Base-by-base conservation (phyloP, 768 basidiomycete species). In the Panaeolus papilionaceus region DNA sequence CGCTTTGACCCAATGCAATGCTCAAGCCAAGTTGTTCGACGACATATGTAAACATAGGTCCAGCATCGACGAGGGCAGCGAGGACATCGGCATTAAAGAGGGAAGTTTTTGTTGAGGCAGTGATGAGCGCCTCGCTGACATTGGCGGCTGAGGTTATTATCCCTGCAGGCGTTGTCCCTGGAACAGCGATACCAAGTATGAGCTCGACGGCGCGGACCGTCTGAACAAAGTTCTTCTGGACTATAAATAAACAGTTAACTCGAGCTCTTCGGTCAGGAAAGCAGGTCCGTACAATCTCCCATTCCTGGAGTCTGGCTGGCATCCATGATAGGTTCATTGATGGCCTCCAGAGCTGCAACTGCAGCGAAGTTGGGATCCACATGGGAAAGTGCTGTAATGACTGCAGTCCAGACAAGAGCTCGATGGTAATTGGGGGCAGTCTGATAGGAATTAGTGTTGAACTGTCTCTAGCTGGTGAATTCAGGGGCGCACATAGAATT, bases 291-390 rank as follows among this genome's bases (percentile, higher is more conserved):
- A 93, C 92, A 94, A 47, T 83, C 80, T 26, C 92, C 92, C 54
- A 91, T 88, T 37, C 82, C 86, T 0, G 93, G 92, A 1, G 93
- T 94, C 68, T 82, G 76, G 18, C 65, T 73, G 8, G 91, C 90
- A 72, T 94, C 79, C 90, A 88, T 90, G 71, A 92, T 87, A 0
- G 90, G 91, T 67, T 94, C 93, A 69, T 94, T 94, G 33, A 90
- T 81, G 1, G 93, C 93, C 71, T 94, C 85, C 38, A 94, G 89
- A 1, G 90, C 81, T 49, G 90, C 88, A 18, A 91, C 92, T 38
- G 81, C 86, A 18, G 71, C 78, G 72, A 94, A 94, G 45, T 80
- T 78, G 5, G 92, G 83, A 73, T 93, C 89, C 39, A 91, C 77
- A 71, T 94, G 93, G 0, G 90, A 79, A 4, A 94, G 79, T 10